Conservation (phyloP, 495 filamentous ascomycete genomes). For the Podospora sp. region DNA sequence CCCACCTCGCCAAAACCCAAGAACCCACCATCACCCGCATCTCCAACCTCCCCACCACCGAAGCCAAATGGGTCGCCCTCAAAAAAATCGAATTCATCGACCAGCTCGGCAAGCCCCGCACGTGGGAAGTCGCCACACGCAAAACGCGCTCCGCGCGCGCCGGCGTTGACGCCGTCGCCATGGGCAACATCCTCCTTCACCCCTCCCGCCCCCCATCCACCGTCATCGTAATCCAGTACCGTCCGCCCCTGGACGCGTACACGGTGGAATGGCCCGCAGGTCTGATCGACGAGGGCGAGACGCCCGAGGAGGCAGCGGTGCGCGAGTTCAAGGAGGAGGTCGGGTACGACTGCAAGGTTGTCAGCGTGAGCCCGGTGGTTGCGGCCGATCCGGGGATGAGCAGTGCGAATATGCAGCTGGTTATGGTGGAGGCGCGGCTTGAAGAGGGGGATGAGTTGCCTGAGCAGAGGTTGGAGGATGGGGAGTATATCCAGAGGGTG, state of each 20-base stretch:
- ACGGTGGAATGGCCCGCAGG: slow-evolving; percentile 85
- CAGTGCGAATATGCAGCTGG: slow-evolving; percentile 77
- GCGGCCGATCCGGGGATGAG: slow-evolving; percentile 68
- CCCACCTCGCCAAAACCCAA: slow-evolving; percentile 38
- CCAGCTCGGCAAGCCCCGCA: slow-evolving; percentile 51
- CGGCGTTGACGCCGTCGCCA: slow-evolving; percentile 59
- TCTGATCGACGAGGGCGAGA: slow-evolving; percentile 76
- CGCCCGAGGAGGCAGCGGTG: slow-evolving; percentile 75
- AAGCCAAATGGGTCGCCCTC: slow-evolving; percentile 57
- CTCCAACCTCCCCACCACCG: slow-evolving; percentile 43
- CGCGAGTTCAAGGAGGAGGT: slow-evolving; percentile 90
- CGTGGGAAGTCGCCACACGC: slow-evolving; percentile 57
- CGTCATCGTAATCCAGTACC: slow-evolving; percentile 62
- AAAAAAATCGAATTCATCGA: slow-evolving; percentile 55
- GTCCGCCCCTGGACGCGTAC: slow-evolving; percentile 75
- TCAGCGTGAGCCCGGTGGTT: slow-evolving; percentile 40
- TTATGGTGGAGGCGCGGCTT: slow-evolving; percentile 77
- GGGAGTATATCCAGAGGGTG: slow-evolving; percentile 82
- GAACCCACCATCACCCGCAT: slow-evolving; percentile 51
- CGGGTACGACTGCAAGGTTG: slow-evolving; percentile 60
- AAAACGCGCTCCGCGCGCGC: slow-evolving; percentile 50
- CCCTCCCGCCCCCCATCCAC: slow-evolving; percentile 51
- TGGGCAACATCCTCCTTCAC: slow-evolving; percentile 56
- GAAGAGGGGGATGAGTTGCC: slow-evolving; percentile 54
- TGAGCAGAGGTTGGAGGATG: slow-evolving; percentile 73